Percentiles rank a stretch among this genome's conserved stretches.
These are phyloP conservation scores for Acrocalymma vagum DNA, from an alignment of 2,329 filamentous ascomycete genomes.

Conservation along the genomic window DNA sequence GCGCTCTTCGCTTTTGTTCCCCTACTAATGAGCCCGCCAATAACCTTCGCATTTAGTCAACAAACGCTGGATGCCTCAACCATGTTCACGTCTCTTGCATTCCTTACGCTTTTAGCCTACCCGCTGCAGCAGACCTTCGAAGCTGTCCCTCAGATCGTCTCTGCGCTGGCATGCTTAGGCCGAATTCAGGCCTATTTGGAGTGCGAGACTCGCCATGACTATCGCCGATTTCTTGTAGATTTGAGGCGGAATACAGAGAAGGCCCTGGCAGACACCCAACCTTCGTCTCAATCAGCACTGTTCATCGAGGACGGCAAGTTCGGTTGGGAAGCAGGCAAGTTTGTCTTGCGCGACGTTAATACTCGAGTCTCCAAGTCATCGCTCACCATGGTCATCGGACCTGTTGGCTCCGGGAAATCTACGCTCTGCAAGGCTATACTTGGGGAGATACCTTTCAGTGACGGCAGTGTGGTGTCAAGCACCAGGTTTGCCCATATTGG, in stretches of 20 bases:
- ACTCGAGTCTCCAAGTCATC: conserved; percentile 14
- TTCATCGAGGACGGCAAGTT: conserved; percentile 27
- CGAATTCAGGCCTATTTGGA: conserved; percentile 21
- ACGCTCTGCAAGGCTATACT: conserved; percentile 45
- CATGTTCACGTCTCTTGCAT: conserved; percentile 18
- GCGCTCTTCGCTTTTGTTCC: conserved; percentile 15
- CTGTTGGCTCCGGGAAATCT: conserved; percentile 43
- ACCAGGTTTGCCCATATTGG: conserved; percentile 29
- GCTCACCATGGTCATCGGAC: conserved; percentile 37
- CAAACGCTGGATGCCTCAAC: conserved; percentile 10
- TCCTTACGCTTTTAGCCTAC: conserved; percentile 12
- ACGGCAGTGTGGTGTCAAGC: conserved; percentile 27
- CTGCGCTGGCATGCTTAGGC: conserved; percentile 19
- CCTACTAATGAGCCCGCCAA: conserved; percentile 7
- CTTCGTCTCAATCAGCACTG: conserved; percentile 7
- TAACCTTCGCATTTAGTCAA: conserved; percentile 15
- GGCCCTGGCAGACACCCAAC: neutral
- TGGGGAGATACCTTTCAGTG: conserved; percentile 38
- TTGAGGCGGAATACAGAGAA: conserved; percentile 3
- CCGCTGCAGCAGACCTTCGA: conserved; percentile 19
- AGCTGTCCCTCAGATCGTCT: conserved; percentile 13
- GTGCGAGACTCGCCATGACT: conserved; percentile 13
- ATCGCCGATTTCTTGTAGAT: conserved; percentile 5
- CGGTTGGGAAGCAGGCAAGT: conserved; percentile 32
- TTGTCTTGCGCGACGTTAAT: conserved; percentile 24